Conservation (phyloP, 2,329 filamentous ascomycete genomes). For the Colletotrichum magnum region DNA sequence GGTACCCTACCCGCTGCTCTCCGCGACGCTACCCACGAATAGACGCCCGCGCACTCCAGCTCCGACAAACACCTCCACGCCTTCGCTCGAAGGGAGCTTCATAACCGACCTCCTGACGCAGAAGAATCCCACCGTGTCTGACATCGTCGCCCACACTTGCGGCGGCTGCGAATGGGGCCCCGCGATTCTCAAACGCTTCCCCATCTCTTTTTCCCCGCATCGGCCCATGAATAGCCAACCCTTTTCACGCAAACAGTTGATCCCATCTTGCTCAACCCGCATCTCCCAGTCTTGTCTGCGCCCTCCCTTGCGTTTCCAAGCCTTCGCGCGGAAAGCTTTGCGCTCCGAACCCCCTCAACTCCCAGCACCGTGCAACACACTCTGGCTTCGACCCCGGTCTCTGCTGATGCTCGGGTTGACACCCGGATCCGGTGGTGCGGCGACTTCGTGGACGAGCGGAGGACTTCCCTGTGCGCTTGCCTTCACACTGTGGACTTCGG, state of each 20-base stretch:
- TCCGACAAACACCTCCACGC: conserved; percentile 29
- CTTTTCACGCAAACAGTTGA: conserved; percentile 22
- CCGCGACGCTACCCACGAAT: conserved; percentile 7
- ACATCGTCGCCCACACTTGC: conserved; percentile 22
- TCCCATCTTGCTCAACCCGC: conserved; percentile 8
- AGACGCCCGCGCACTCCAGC: conserved; percentile 15
- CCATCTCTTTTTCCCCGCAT: conserved; percentile 33
- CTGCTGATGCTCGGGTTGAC: conserved; percentile 22
- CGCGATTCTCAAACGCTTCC: conserved; percentile 36
- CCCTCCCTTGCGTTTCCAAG: conserved; percentile 7
- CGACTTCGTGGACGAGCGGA: conserved; percentile 38
- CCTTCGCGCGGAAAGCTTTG: conserved; percentile 35
- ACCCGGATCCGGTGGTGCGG: conserved; percentile 26
- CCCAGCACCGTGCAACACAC: conserved; percentile 13
- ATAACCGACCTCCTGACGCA: conserved; percentile 19
- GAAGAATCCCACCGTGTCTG: conserved; percentile 17
- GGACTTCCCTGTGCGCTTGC: conserved; percentile 6
- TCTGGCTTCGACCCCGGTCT: conserved; percentile 1
- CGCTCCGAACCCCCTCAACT: conserved; percentile 7
- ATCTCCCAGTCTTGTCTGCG: conserved; percentile 10
- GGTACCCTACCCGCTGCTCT: conserved; percentile 2
- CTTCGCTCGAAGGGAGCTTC: conserved; percentile 41
- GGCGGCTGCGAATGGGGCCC: conserved; percentile 26
- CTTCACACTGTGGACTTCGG: conserved; percentile 5
- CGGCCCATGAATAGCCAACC: conserved; percentile 25